A percentile compares a stretch with the other conserved stretches of the same genome.
Evolutionary conservation across 2,329 filamentous ascomycete genomes (phyloP).

Genomic region (Cladophialophora immunda): DNA sequence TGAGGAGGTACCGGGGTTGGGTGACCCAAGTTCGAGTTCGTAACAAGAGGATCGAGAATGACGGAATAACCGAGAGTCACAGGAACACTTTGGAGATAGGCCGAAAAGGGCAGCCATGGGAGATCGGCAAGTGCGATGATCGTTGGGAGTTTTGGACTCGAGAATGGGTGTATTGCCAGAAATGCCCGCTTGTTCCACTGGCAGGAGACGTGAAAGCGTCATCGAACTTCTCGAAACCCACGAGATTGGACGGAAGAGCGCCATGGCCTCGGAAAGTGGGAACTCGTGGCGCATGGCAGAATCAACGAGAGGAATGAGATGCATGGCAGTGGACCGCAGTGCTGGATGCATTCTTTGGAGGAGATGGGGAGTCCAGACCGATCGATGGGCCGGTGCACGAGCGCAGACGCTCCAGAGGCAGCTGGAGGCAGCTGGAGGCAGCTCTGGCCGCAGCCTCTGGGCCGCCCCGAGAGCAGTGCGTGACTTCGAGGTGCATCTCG

Average conservation of each 20-base stretch:
- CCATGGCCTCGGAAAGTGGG: background rate
- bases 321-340: background rate
- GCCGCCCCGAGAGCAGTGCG: background rate
- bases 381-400: slow-evolving; percentile 1
- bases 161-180: background rate
- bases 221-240: background rate
- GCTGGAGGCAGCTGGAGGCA: background rate
- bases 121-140: slow-evolving; percentile 7
- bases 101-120: background rate
- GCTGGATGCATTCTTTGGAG: background rate
- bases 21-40: slow-evolving; percentile 1
- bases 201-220: background rate
- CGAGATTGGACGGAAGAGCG: background rate
- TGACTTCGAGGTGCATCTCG: background rate
- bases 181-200: background rate
- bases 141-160: background rate
- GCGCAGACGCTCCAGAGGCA: background rate
- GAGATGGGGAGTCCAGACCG: slow-evolving; percentile 2
- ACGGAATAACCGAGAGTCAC: slow-evolving; percentile 6
- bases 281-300: slow-evolving; percentile 1
- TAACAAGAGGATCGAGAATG: background rate
- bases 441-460: background rate
- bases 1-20: background rate
- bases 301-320: background rate
- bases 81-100: slow-evolving; percentile 2